Percentiles rank a stretch among this genome's conserved stretches.
Conservation (phyloP, 257 asterid genomes). For the Petrea volubilis region DNA sequence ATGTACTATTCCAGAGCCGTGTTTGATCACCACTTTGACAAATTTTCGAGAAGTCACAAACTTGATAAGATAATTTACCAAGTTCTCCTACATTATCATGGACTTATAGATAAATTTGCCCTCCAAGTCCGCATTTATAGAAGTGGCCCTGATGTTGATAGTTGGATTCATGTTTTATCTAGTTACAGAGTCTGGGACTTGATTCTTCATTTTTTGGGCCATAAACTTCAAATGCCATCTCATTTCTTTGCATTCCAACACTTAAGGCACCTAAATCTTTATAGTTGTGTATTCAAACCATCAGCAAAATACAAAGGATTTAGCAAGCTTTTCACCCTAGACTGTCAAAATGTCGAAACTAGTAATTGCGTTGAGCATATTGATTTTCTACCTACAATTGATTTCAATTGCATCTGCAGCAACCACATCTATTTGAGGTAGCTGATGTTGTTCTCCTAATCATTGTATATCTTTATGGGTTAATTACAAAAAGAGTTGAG, state of each 20-base stretch:
- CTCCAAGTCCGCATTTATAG: background rate
- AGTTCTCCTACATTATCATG: slow-evolving; percentile 6
- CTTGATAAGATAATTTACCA: slow-evolving; percentile 1
- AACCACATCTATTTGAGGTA: background rate
- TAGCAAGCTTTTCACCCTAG: background rate
- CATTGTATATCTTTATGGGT: too few species aligned
- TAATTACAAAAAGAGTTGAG: too few species aligned
- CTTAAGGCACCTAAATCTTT: background rate
- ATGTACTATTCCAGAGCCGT: slow-evolving; percentile 7
- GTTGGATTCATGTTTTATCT: slow-evolving; percentile 1
- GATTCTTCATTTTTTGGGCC: background rate
- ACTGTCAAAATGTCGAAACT: background rate
- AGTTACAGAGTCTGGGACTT: background rate
- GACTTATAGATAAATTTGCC: slow-evolving; percentile 16
- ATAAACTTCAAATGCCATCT: background rate
- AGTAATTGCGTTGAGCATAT: background rate
- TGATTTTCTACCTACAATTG: background rate
- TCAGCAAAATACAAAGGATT: slow-evolving; percentile 19
- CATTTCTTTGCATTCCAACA: slow-evolving; percentile 13
- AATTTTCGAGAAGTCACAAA: background rate
- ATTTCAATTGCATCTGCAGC: slow-evolving; percentile 2
- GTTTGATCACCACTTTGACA: background rate
- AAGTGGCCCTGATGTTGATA: background rate
- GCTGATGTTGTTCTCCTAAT: background rate
- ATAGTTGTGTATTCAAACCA: slow-evolving; percentile 4